Evolutionary conservation across 2,329 filamentous ascomycete genomes (phyloP).

Genomic region (Colletotrichum orchidophilum): DNA sequence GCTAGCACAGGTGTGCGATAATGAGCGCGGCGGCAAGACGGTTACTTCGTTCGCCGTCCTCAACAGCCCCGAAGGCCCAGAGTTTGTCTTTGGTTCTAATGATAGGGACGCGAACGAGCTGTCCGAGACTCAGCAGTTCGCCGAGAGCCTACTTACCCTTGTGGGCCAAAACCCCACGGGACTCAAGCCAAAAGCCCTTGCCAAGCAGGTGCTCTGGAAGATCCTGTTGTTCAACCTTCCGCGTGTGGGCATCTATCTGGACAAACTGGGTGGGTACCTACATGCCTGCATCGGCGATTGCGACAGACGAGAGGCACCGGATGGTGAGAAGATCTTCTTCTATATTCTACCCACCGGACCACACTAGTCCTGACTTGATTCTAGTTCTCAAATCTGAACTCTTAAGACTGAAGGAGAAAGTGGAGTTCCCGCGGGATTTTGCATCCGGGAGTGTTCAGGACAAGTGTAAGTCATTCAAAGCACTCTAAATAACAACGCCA

Average conservation of each 20-base stretch:
- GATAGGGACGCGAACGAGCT: constrained; percentile 8
- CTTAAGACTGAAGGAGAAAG: background rate
- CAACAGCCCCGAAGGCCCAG: constrained; percentile 37
- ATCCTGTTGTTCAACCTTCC: constrained; percentile 17
- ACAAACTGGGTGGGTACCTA: background rate
- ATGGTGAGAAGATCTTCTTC: background rate
- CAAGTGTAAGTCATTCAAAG: background rate
- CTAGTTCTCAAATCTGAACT: background rate
- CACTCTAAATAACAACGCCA: background rate
- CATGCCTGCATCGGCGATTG: background rate
- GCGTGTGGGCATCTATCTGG: constrained; percentile 1
- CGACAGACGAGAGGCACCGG: background rate
- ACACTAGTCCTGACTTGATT: background rate
- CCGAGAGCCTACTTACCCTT: background rate
- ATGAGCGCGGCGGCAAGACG: constrained; percentile 38
- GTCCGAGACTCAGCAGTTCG: background rate
- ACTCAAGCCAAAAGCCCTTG: background rate
- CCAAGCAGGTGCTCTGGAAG: background rate
- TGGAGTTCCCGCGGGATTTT: background rate
- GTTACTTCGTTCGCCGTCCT: constrained; percentile 43
- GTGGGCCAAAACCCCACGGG: background rate
- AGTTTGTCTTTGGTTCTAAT: constrained; percentile 45
- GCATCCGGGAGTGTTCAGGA: background rate
- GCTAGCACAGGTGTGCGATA: constrained; percentile 44
- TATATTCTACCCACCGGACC: background rate